Evolutionary conservation across 805 yeast species (phyloP).

Genomic region (Wickerhamomyces chaumierensis): DNA sequence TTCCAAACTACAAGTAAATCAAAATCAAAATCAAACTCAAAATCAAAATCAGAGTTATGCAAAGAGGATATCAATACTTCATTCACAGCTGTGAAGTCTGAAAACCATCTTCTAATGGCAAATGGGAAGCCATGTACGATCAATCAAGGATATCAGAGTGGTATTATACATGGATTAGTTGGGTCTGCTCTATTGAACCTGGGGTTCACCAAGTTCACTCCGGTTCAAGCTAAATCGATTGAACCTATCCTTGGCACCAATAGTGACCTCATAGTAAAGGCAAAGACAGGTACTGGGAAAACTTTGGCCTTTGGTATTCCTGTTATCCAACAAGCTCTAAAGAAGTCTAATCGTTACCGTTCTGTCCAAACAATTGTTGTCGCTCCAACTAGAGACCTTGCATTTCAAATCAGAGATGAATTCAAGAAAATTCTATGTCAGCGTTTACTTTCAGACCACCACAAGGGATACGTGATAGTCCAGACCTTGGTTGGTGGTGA

Average conservation of each 20-base stretch:
- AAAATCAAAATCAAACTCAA: too few species aligned
- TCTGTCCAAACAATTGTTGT: conserved; percentile 54
- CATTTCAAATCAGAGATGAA: conserved; percentile 68
- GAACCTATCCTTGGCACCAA: conserved; percentile 40
- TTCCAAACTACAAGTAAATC: too few species aligned
- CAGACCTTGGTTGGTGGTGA: conserved; percentile 63
- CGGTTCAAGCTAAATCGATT: conserved; percentile 57
- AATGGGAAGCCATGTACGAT: conserved; percentile 5
- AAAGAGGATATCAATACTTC: too few species aligned
- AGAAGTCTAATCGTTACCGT: conserved; percentile 17
- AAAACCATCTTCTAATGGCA: too few species aligned
- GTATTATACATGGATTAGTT: conserved; percentile 18
- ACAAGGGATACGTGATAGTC: conserved; percentile 24
- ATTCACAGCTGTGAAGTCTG: too few species aligned
- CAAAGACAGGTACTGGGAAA: conserved; percentile 94
- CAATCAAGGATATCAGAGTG: conserved; percentile 18
- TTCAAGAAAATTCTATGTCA: conserved; percentile 34
- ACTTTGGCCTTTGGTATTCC: conserved; percentile 86
- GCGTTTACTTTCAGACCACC: conserved; percentile 10
- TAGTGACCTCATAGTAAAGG: conserved; percentile 72
- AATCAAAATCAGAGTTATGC: too few species aligned
- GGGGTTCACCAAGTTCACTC: conserved; percentile 45
- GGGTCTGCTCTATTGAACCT: conserved; percentile 27
- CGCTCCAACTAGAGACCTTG: conserved; percentile 88
- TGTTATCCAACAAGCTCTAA: conserved; percentile 45